phyloP scores from a whole-genome alignment of 2,329 filamentous ascomycete genomes.

The Exophiala calicioides region DNA sequence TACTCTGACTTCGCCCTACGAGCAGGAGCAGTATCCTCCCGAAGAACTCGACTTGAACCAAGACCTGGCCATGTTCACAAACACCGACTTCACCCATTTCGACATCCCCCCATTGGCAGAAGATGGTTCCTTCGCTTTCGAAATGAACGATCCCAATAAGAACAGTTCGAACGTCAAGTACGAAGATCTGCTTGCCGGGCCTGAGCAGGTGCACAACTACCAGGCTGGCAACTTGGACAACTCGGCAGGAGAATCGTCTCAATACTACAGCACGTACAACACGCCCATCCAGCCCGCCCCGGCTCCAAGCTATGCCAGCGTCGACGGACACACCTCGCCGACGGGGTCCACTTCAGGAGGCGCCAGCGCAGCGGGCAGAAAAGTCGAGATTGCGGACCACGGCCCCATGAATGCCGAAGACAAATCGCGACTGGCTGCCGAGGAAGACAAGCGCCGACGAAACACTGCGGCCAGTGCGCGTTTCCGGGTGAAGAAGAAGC shows the following conservation, averaged over 20 bases:
- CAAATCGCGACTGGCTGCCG: slow-evolving; percentile 69
- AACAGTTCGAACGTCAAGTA: slow-evolving; percentile 28
- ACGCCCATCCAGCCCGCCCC: slow-evolving; percentile 32
- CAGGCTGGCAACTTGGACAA: slow-evolving; percentile 21
- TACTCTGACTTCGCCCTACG: slow-evolving; percentile 64
- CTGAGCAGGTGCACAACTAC: slow-evolving; percentile 19
- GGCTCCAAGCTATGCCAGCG: slow-evolving; percentile 16
- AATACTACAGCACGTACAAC: slow-evolving; percentile 29
- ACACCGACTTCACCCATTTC: slow-evolving; percentile 79
- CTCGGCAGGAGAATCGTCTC: slow-evolving; percentile 19
- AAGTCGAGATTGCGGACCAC: slow-evolving; percentile 15
- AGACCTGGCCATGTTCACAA: slow-evolving; percentile 77
- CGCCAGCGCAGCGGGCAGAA: slow-evolving; percentile 7
- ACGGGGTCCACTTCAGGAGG: slow-evolving; percentile 1
- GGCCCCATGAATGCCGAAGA: slow-evolving; percentile 63
- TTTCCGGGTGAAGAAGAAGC: slow-evolving; percentile 95
- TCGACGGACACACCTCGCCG: slow-evolving; percentile 16
- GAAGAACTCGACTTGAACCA: slow-evolving; percentile 67
- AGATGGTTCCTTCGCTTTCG: slow-evolving; percentile 30
- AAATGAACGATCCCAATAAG: slow-evolving; percentile 25
- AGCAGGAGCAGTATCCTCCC: slow-evolving; percentile 59
- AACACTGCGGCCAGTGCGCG: slow-evolving; percentile 87
- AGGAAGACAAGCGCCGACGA: slow-evolving; percentile 85
- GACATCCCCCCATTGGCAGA: slow-evolving; percentile 49
- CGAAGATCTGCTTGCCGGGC: slow-evolving; percentile 28